phyloP scores from a whole-genome alignment of 202 grass and related monocot genomes.

The Panicum virgatum region DNA sequence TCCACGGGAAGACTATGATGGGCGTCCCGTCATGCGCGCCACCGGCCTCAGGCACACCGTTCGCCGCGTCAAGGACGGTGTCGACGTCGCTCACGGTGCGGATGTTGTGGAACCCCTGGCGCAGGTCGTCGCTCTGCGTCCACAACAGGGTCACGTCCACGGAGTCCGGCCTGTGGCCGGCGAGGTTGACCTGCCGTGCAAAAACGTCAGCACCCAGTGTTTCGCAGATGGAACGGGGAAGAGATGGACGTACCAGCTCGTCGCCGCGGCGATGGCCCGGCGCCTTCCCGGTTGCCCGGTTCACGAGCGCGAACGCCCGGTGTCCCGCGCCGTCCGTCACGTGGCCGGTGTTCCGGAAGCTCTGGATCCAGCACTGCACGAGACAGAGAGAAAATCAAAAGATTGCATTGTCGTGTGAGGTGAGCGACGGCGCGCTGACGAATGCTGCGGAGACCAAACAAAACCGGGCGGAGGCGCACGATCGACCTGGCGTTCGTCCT shows the following conservation, averaged over 20 bases:
- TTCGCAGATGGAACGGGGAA: background rate
- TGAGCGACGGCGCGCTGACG: background rate
- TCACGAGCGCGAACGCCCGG: constrained; percentile 32
- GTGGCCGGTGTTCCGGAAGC: constrained; percentile 15
- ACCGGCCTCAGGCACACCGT: background rate
- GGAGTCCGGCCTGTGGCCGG: background rate
- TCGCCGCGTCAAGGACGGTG: constrained; percentile 4
- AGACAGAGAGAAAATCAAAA: background rate
- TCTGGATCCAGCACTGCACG: constrained; percentile 21
- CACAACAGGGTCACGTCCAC: constrained; percentile 33
- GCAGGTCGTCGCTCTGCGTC: constrained; percentile 19
- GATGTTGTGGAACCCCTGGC: background rate
- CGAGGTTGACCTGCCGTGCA: background rate
- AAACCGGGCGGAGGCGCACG: too few species aligned
- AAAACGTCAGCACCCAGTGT: background rate
- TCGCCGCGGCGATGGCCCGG: background rate
- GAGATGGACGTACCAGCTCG: background rate
- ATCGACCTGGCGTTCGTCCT: constrained; percentile 15
- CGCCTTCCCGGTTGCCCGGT: background rate
- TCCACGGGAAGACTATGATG: constrained; percentile 4
- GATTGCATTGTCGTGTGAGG: background rate
- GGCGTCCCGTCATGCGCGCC: constrained; percentile 23
- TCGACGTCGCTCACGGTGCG: background rate
- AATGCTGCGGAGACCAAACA: background rate
- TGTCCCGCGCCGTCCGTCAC: constrained; percentile 22